Conservation (phyloP, 371 early-diverging fungal genomes). For the Lichtheimia ramosa region DNA sequence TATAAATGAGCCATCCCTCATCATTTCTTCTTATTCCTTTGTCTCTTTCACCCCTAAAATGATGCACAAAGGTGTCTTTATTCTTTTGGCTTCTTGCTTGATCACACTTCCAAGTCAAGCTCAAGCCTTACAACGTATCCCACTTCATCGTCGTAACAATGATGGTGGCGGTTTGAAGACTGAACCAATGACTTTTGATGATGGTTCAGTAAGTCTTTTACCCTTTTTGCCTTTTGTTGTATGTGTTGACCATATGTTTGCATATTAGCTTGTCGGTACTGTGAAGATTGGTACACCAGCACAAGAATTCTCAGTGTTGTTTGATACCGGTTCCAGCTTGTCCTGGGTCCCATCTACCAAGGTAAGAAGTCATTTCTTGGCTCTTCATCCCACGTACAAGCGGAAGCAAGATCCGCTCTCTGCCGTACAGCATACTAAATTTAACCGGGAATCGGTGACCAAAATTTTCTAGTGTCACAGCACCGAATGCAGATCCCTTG, state of each 20-base stretch:
- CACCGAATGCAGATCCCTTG: conserved; percentile 27
- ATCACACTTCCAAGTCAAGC: conserved; percentile 5
- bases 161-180: conserved; percentile 18
- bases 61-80: background rate
- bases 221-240: background rate
- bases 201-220: conserved; percentile 43
- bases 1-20: background rate
- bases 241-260: background rate
- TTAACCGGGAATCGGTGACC: background rate
- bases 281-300: conserved; percentile 37
- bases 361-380: conserved; percentile 18
- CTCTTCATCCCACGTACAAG: background rate
- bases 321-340: conserved; percentile 39
- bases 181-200: conserved; percentile 33
- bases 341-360: conserved; percentile 48
- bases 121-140: conserved; percentile 12
- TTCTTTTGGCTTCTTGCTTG: conserved; percentile 15
- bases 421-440: background rate
- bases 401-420: background rate
- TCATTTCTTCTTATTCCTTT: background rate
- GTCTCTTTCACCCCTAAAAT: background rate
- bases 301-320: conserved; percentile 40
- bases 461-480: conserved; percentile 34
- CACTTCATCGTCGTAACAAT: conserved; percentile 15
- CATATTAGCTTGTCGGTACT: conserved; percentile 17